Evolutionary conservation across 192 early-diverging fungal genomes (phyloP), one percentile per base, ranked within the genome.

Genomic region (Coemansia javaensis): DNA sequence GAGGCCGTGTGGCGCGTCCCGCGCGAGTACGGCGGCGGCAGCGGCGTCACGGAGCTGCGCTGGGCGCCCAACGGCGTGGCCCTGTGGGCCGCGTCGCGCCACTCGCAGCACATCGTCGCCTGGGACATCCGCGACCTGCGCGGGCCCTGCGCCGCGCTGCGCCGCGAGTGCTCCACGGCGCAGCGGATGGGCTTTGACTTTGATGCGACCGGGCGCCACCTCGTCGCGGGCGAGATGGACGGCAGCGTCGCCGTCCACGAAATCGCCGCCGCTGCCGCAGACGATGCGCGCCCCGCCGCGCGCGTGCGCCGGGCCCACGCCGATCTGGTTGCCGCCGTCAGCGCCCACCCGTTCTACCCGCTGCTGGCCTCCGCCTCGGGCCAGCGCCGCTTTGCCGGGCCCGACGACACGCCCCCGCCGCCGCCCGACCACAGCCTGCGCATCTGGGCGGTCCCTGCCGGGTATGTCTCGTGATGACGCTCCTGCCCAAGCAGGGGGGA

Each of bases 51-150:
- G 10, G 80, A 78, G 30, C 73, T 85, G 3, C 39, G 76, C 46
- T 93, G 90, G 73, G 82, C 90, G 0, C 70, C 72, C 4, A 77
- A 84, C 53, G 82, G 82, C 10, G 30, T 52, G 2, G 65, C 77
- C n/a, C 50, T 93, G 11, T 93, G 80, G 59, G 78, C 84, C 0
- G 81, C 82, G 23, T 81, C 82, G 14, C 77, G 90, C 11, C 78
- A 80, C 27, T 59, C 80, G 5, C 22, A 63, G n/a, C 39, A 42
- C 22, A 79, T 93, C 14, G 66, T 79, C 1, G 87, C 81, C 20
- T 90, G 90, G 89, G 90, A 93, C 61, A 78, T 89, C 15, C 68
- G 90, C 1, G 82, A 93, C 35, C 75, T 88, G 40, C 82, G 81
- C 0, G 73, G 83, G 15, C 71, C 86, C 0, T 47, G 85, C 17